Evolutionary conservation across 495 filamentous ascomycete species (phyloP), one percentile per base, ranked within the genome.

Genomic region (Schizothecium vesticola): DNA sequence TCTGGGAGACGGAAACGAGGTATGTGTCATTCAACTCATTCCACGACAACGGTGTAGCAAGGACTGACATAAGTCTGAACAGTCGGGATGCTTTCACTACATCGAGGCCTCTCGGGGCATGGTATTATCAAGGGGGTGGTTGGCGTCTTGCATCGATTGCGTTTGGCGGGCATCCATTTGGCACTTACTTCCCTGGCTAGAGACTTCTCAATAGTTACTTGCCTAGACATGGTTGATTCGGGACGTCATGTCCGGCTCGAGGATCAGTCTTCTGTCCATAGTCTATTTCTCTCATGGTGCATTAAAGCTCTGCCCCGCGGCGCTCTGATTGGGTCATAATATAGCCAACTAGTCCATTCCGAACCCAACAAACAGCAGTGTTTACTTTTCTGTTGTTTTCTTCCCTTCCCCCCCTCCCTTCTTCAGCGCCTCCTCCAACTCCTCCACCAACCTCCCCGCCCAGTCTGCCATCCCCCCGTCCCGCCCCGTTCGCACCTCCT

Each of bases 401-500:
- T 19, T 29, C 12, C 43, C 19, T 26, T 28, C 16, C 24, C 21
- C 11, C 0, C 19, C 9, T 1, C 13, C 22, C 16, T 23, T 16
- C 63, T 22, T 43, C 55, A 65, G 21, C 13, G 24, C 55, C 16
- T 59, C 43, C 67, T 73, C 74, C 59, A 86, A 63, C 3, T 72
- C 74, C 1, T 55, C 61, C 19, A 82, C 66, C 26, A 85, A 56
- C 1, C 31, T 73, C 65, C 64, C 67, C 11, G 86, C 81, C 67
- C 86, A 74, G 19, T 63, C 57, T 56, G 69, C 74, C 28, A 51
- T 71, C 13, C 57, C 72, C 0, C 80, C 79, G 16, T 69, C 59
- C 61, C 79, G 71, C 22, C 75, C 80, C 70, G 83, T 82, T 21
- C 75, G 66, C 19, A 83, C 86, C 74, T 88, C 80, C 72, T 91